Conservation (phyloP, 257 asterid genomes). For the Solanum tarijense region DNA sequence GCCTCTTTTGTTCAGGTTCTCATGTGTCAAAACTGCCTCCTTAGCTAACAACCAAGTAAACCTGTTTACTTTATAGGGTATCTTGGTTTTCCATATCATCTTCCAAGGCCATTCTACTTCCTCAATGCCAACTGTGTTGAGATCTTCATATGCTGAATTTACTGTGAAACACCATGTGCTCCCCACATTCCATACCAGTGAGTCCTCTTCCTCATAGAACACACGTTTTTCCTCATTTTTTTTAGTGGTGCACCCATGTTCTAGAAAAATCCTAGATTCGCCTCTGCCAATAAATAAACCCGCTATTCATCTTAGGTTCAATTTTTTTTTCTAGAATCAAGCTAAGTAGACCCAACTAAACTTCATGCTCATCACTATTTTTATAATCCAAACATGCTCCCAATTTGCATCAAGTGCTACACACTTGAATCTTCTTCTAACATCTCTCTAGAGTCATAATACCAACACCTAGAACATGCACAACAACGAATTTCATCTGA, state of each 20-base stretch:
- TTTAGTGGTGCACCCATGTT: neutral
- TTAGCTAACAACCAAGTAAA: too few relatives aligned
- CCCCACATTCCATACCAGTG: too few relatives aligned
- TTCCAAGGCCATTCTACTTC: too few relatives aligned
- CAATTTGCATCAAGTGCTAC: neutral
- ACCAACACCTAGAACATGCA: neutral
- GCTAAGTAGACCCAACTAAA: neutral
- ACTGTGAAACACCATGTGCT: too few relatives aligned
- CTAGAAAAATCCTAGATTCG: neutral
- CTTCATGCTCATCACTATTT: neutral
- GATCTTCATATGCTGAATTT: too few relatives aligned
- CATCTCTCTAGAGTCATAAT: neutral
- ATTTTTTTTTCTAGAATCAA: neutral
- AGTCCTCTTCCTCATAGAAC: too few relatives aligned
- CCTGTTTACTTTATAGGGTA: too few relatives aligned
- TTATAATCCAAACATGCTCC: neutral
- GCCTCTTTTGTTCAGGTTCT: too few relatives aligned
- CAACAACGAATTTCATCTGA: neutral
- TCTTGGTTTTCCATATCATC: too few relatives aligned
- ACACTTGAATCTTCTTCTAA: neutral
- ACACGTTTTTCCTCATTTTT: neutral
- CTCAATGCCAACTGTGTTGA: too few relatives aligned
- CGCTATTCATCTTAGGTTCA: neutral
- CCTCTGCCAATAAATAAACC: neutral
- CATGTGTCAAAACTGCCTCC: too few relatives aligned